Base-by-base conservation (phyloP, 2,329 filamentous ascomycete species). In the Tolypocladium paradoxum region DNA sequence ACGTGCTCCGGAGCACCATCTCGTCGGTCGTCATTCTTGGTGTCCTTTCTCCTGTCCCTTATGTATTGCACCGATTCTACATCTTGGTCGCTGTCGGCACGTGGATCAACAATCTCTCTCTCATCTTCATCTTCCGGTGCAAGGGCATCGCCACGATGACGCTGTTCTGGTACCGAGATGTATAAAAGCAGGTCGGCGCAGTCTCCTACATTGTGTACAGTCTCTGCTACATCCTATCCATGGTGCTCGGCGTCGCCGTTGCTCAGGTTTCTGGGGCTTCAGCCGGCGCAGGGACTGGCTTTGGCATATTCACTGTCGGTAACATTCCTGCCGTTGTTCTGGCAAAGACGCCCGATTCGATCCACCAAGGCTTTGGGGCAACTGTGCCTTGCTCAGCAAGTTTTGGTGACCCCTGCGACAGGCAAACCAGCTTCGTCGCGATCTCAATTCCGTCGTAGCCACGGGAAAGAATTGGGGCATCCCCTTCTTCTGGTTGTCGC, bases 1-100 rank as follows among this genome's bases (percentile, higher is more conserved):
- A 72, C 67, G 0, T 70, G 66, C 20, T 73, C 71, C 11, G 61
- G 1, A 62, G 58, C 51, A 33, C 65, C 7, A 70, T 81, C 16
- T 75, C 77, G 18, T 77, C 75, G 0, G 62, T 54, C 0, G 60
- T 79, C 12, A 71, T 73, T 12, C 22, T 79, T 0, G 35, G 35
- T 73, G 0, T 76, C 71, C 0, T 76, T 75, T 48, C 65, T 79
- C 1, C 67, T 78, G 48, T 76, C 73, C 14, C 62, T 81, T 2
- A 70, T 75, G 0, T 81, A 79, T 56, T 78, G 76, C 61, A 78
- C 77, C 0, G 68, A 0, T 80, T 76, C 58, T 73, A 75, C 53
- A 64, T 76, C 0, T 67, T 80, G 0, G 73, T 77, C 53, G 77
- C 75, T 0, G 68, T 79, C 4, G 78, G 81, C 49, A 66, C 71